A percentile compares a stretch with the other conserved stretches of the same genome.
Evolutionary conservation across 805 yeast species (phyloP).

Genomic region (Ogataea nitratoaversa): DNA sequence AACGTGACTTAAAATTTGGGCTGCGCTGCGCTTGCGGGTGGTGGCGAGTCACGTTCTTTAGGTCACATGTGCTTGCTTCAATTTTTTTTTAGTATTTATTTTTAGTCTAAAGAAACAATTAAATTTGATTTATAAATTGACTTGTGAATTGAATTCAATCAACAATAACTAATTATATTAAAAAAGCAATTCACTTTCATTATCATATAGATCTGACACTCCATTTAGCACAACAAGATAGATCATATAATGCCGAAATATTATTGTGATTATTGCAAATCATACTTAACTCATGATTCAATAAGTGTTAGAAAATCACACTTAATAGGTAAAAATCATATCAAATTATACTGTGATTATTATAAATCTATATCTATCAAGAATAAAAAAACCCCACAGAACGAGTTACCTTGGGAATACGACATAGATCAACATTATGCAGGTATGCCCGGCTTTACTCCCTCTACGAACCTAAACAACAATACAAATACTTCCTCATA

Average conservation of each 20-base stretch:
- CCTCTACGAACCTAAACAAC: neutral
- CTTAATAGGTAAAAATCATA: constrained; percentile 71
- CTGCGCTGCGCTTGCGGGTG: too few species aligned
- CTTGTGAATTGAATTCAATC: too few species aligned
- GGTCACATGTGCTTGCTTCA: too few species aligned
- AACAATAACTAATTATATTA: too few species aligned
- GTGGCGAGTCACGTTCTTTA: too few species aligned
- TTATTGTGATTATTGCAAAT: constrained; percentile 81
- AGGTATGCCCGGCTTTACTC: constrained; percentile 32
- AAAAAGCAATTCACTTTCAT: neutral
- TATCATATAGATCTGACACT: neutral
- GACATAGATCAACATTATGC: constrained; percentile 32
- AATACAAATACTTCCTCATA: too few species aligned
- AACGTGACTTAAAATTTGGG: too few species aligned
- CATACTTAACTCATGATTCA: constrained; percentile 85
- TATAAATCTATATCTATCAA: constrained; percentile 45
- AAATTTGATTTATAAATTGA: too few species aligned
- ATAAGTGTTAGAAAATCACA: constrained; percentile 80
- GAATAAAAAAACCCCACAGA: constrained; percentile 14
- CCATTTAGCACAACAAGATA: neutral
- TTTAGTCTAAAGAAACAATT: too few species aligned
- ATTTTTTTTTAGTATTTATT: too few species aligned
- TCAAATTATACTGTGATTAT: constrained; percentile 66
- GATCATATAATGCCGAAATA: constrained; percentile 54
- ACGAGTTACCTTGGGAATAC: constrained; percentile 34